Base-by-base conservation (phyloP, 164 flowering plant genomes). In the Annona cherimola region DNA sequence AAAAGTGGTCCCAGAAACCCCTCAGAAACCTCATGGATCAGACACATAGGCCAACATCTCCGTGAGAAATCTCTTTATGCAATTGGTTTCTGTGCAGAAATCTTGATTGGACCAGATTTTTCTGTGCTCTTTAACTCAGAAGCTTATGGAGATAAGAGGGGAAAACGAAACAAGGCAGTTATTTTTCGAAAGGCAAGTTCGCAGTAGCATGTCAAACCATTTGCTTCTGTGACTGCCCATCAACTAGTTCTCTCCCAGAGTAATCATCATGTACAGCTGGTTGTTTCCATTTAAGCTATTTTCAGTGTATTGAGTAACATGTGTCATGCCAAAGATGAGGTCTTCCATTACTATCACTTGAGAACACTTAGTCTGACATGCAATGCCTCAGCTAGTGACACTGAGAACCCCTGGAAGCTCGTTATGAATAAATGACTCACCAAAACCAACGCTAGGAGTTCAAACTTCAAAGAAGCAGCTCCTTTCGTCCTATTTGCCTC, bases 121-220 rank as follows among this genome's bases (percentile, higher is more conserved):
- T 79, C 87, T 7, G 45, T 92, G 35, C 82, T 84, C 45, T 4
- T 94, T 67, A 79, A 88, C 76, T 76, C 78, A n/a, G 97, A 94
- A 71, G 57, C 78, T n/a, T 72, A 75, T 69, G 87, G 78, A 35
- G 84, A 83, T 63, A 55, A 70, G 35, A 79, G 81, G 57, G 64
- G 57, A 2, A 69, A 80, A 35, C 76, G 96, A 42, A 87, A 78
- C 73, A 94, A 88, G 79, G 94, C 89, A 67, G 78, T 90, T 66
- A 73, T 83, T 75, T 85, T 78, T 75, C 97, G 88, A 76, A 80
- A 88, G 90, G 98, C 80, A 82, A 73, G 89, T 80, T 55, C 40
- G 59, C 14, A 70, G 40, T 42, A 44, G 64, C 61, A 46, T 54
- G 45, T 73, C 16, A 39, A 19, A 6, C 3, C 50, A 18, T 6